A percentile compares a stretch with the other conserved stretches of the same genome.
phyloP scores from a whole-genome alignment of 169 alveolate species.

The Plasmodium knowlesi region DNA sequence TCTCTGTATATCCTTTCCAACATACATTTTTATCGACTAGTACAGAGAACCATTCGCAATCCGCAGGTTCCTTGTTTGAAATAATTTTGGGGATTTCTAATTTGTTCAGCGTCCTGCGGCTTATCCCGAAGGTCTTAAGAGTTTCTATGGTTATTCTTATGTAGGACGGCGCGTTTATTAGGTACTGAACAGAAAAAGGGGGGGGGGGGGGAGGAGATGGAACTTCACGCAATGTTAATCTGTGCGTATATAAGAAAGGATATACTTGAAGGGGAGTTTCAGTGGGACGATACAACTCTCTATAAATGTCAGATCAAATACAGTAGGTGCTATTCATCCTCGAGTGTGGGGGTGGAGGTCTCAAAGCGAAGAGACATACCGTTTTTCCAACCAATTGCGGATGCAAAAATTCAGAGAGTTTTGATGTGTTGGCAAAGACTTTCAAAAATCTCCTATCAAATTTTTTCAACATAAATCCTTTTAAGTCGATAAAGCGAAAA shows the following conservation, averaged over 20 bases:
- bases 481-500: slow-evolving; percentile 57
- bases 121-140: slow-evolving; percentile 51
- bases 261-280: neutral
- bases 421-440: slow-evolving; percentile 62
- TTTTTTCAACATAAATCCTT: slow-evolving; percentile 51
- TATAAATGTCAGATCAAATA: neutral
- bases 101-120: slow-evolving; percentile 64
- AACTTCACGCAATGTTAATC: neutral
- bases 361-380: neutral
- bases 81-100: slow-evolving; percentile 42
- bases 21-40: slow-evolving; percentile 56
- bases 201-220: neutral
- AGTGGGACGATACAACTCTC: neutral
- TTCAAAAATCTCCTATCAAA: slow-evolving; percentile 54
- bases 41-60: slow-evolving; percentile 64
- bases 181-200: slow-evolving; percentile 9
- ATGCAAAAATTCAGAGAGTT: slow-evolving; percentile 52
- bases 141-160: slow-evolving; percentile 63
- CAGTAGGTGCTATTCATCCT: neutral
- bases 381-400: slow-evolving; percentile 65
- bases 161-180: slow-evolving; percentile 72
- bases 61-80: slow-evolving; percentile 36
- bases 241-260: neutral
- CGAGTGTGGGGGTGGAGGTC: neutral
- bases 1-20: neutral